Percentiles rank a stretch among this genome's conserved stretches.
phyloP scores from a whole-genome alignment of 805 yeast genomes.

The Pichia nanzhaoensis region DNA sequence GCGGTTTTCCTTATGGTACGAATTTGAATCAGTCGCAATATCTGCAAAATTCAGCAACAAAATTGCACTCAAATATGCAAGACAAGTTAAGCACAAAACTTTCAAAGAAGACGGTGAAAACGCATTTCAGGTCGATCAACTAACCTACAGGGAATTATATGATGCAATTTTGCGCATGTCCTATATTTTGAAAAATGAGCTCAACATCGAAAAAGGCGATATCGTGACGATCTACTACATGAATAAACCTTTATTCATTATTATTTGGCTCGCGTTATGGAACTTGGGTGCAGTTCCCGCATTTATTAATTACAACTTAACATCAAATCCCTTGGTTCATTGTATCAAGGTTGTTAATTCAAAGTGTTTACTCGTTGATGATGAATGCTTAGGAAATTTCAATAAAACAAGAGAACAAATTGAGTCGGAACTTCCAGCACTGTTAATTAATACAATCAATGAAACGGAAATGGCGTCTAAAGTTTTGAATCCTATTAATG shows the following conservation, averaged over 20 bases:
- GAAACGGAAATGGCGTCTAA: constrained; percentile 15
- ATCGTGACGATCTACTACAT: constrained; percentile 69
- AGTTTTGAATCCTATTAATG: constrained; percentile 28
- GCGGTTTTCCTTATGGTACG: constrained; percentile 61
- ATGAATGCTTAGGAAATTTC: constrained; percentile 43
- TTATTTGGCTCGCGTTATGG: constrained; percentile 84
- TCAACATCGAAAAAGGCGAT: constrained; percentile 59
- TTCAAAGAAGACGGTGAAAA: constrained; percentile 35
- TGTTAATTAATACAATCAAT: constrained; percentile 17
- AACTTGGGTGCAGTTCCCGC: constrained; percentile 87
- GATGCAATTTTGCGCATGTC: constrained; percentile 62
- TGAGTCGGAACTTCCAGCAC: constrained; percentile 27
- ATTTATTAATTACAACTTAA: constrained; percentile 73
- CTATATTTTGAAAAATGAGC: constrained; percentile 52
- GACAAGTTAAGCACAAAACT: constrained; percentile 36
- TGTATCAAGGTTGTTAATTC: constrained; percentile 67
- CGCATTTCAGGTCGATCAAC: constrained; percentile 53
- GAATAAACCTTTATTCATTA: constrained; percentile 75
- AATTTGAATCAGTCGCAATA: constrained; percentile 50
- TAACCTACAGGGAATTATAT: constrained; percentile 64
- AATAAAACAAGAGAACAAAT: constrained; percentile 37
- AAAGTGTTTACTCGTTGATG: constrained; percentile 59
- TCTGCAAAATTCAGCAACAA: constrained; percentile 37
- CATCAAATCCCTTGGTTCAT: constrained; percentile 70
- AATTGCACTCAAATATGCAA: constrained; percentile 58